Base-by-base conservation (phyloP, 495 filamentous ascomycete genomes). In the Trypethelium eluteriae region DNA sequence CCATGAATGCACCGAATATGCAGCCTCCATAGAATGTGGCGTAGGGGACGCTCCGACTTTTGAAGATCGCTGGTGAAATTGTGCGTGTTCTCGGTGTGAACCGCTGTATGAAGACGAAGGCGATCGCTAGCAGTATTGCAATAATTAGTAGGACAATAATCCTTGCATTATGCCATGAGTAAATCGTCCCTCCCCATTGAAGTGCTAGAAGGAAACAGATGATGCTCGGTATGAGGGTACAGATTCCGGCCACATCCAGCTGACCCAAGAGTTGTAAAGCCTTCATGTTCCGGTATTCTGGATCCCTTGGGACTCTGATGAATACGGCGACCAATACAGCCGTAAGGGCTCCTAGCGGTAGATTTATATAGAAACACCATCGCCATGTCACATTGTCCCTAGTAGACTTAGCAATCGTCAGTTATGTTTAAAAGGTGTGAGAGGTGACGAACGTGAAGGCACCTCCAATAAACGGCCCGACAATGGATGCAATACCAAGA, bases 301-400 rank as follows among this genome's bases (percentile, higher is more conserved):
- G 65, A 56, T 62, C 6, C 39, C 11, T 61, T 61, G 67, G 2
- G 39, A 11, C 12, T 50, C 66, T 64, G 77, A 71, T 65, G 75
- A 89, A 80, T 66, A 81, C 81, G 65, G 87, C 69, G 25, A 84
- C 69, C 62, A 91, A 81, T 63, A 86, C 39, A 39, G 86, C 78
- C 6, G 86, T 87, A 35, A 89, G 73, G 34, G 79, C 89, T 50
- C 90, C 89, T 61, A 93, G 50, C 5, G 76, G 79, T 11, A 79
- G 75, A 67, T 91, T 91, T 76, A 89, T 89, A 72, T 85, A 92
- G 76, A 94, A 92, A 70, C 89, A 93, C 90, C 90, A 93, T 65
- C 90, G 77, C 91, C 90, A 95, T 1, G 83, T 82, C 6, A 84
- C 74, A n/a, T 81, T 75, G 35, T 85, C 80, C 10, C 70, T 69